Evolutionary conservation across 2,329 filamentous ascomycete genomes (phyloP).

Genomic region (Geosmithia putterillii): DNA sequence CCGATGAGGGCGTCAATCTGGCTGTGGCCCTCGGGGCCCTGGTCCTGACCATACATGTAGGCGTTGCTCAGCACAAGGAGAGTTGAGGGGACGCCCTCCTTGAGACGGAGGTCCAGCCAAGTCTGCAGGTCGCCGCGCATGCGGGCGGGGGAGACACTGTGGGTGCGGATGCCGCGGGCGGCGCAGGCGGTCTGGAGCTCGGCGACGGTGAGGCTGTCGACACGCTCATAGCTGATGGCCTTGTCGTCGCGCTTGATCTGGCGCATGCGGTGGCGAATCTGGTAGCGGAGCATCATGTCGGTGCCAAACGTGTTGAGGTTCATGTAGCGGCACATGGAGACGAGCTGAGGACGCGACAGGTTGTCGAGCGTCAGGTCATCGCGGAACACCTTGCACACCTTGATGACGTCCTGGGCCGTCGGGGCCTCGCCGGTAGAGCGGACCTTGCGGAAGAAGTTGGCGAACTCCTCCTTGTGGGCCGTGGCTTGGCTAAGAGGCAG

Average conservation of each 20-base stretch:
- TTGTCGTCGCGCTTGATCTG: constrained; percentile 98
- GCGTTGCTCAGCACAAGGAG: constrained; percentile 92
- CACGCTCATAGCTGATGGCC: constrained; percentile 86
- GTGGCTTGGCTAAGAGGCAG: constrained; percentile 74
- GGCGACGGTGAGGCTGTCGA: constrained; percentile 82
- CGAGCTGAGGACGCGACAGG: constrained; percentile 84
- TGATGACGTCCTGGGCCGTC: constrained; percentile 84
- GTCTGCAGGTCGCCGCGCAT: constrained; percentile 83
- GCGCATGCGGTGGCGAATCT: constrained; percentile 92
- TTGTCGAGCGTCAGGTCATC: constrained; percentile 97
- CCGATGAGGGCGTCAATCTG: constrained; percentile 90
- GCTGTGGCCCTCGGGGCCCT: constrained; percentile 56
- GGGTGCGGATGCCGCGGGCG: constrained; percentile 81
- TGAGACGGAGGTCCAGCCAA: constrained; percentile 88
- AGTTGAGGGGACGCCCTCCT: constrained; percentile 91
- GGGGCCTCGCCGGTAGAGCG: constrained; percentile 83
- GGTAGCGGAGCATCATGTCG: constrained; percentile 94
- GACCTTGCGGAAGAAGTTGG: constrained; percentile 95
- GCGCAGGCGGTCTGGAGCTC: constrained; percentile 90
- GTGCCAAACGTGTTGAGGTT: constrained; percentile 95
- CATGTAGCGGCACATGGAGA: constrained; percentile 98
- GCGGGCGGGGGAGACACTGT: constrained; percentile 78
- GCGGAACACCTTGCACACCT: constrained; percentile 98
- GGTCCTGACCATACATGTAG: constrained; percentile 88
- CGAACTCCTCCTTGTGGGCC: constrained; percentile 85